Evolutionary conservation across 495 filamentous ascomycete genomes (phyloP).

Genomic region (Penicillium manginii): DNA sequence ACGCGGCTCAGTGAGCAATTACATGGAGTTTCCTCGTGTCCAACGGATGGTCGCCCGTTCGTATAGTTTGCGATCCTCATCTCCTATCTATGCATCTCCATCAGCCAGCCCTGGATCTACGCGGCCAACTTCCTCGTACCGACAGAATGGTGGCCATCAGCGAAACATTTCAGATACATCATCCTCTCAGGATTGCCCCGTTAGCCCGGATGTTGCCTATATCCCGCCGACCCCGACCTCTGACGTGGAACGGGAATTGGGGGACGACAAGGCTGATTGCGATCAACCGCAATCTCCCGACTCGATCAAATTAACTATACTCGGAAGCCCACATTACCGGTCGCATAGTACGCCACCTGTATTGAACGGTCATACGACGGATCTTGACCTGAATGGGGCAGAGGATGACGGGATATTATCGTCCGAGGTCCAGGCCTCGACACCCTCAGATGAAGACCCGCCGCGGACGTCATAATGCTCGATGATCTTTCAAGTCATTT

Average conservation of each 20-base stretch:
- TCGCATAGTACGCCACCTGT: conserved; percentile 49
- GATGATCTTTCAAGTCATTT: background rate
- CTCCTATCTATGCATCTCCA: conserved; percentile 46
- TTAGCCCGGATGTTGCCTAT: conserved; percentile 46
- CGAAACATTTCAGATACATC: conserved; percentile 45
- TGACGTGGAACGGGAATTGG: conserved; percentile 30
- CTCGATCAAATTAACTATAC: conserved; percentile 25
- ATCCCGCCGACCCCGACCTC: conserved; percentile 54
- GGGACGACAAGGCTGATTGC: conserved; percentile 17
- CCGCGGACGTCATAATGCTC: conserved; percentile 10
- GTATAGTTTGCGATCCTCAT: conserved; percentile 45
- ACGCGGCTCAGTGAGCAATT: conserved; percentile 46
- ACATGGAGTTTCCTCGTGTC: conserved; percentile 58
- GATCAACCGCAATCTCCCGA: conserved; percentile 20
- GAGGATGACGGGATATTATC: conserved; percentile 14
- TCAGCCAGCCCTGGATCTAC: conserved; percentile 50
- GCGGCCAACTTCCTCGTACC: conserved; percentile 45
- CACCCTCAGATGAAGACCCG: conserved; percentile 11
- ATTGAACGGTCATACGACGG: conserved; percentile 24
- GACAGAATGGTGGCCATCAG: conserved; percentile 33
- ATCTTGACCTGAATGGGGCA: conserved; percentile 17
- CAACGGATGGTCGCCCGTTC: conserved; percentile 61
- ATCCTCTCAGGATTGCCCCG: conserved; percentile 38
- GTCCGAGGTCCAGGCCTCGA: conserved; percentile 10
- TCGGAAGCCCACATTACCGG: conserved; percentile 31